phyloP scores from a whole-genome alignment of 2,329 filamentous ascomycete genomes.

The Diaporthe batatas region DNA sequence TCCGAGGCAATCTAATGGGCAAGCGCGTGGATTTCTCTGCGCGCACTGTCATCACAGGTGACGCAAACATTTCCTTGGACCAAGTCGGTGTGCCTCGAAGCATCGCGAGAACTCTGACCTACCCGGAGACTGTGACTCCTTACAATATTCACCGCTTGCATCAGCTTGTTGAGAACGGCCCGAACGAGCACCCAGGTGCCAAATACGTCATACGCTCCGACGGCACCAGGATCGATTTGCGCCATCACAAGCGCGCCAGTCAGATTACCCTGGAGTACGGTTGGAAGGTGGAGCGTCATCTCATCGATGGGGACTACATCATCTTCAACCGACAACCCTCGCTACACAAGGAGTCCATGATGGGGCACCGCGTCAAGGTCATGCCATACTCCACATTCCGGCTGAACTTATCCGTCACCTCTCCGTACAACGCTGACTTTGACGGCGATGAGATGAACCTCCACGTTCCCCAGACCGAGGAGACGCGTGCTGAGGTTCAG shows the following conservation, averaged over 20 bases:
- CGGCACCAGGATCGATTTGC: constrained; percentile 93
- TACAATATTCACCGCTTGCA: constrained; percentile 98
- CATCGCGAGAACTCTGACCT: constrained; percentile 93
- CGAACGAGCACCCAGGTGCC: constrained; percentile 94
- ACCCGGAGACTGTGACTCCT: constrained; percentile 95
- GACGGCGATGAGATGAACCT: constrained; percentile 99
- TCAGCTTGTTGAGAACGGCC: constrained; percentile 90
- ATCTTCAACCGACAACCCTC: constrained; percentile 99
- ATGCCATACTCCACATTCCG: constrained; percentile 99
- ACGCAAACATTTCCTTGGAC: constrained; percentile 95
- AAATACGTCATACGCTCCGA: constrained; percentile 96
- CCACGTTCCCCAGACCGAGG: constrained; percentile 97
- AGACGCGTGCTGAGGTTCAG: constrained; percentile 93
- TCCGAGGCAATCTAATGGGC: constrained; percentile 98
- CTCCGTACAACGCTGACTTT: constrained; percentile 99
- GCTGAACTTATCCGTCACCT: constrained; percentile 96
- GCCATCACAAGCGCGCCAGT: constrained; percentile 89
- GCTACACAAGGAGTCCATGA: constrained; percentile 99
- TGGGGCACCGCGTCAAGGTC: constrained; percentile 96
- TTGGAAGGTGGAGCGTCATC: constrained; percentile 98
- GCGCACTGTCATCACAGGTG: constrained; percentile 99
- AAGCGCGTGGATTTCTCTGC: constrained; percentile 99
- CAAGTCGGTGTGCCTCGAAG: constrained; percentile 97
- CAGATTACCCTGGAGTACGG: constrained; percentile 92
- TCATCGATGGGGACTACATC: constrained; percentile 96